These are phyloP conservation scores for Acacia pycnantha DNA, from an alignment of 331 rosid species.

Conservation along the genomic window DNA sequence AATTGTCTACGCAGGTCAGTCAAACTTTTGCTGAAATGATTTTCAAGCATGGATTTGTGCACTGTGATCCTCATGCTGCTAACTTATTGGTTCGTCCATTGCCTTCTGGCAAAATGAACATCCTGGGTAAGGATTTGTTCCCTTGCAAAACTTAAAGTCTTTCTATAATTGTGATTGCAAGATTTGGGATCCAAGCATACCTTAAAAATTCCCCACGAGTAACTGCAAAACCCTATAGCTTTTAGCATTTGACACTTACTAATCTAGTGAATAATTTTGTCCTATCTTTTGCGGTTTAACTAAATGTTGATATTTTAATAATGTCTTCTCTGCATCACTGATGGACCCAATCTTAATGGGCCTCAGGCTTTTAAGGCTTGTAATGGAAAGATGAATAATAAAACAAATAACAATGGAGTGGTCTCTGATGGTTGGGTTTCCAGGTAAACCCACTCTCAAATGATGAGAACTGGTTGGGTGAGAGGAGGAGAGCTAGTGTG, in stretches of 20 bases:
- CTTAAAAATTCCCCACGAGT: background rate
- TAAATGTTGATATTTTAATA: background rate
- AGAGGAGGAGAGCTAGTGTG: background rate
- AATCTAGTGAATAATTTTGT: background rate
- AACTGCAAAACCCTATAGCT: background rate
- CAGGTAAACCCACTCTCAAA: background rate
- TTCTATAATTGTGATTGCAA: background rate
- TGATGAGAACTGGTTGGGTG: background rate
- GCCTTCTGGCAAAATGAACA: constrained; percentile 63
- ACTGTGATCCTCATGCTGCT: constrained; percentile 97
- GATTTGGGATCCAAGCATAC: background rate
- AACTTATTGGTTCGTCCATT: constrained; percentile 85
- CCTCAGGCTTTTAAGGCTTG: background rate
- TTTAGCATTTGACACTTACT: background rate
- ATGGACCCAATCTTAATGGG: background rate
- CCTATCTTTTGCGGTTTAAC: background rate
- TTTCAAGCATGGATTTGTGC: constrained; percentile 97
- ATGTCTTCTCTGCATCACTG: background rate
- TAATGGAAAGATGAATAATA: background rate
- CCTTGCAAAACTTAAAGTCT: constrained; percentile 10
- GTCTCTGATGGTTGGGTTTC: background rate
- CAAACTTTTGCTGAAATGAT: constrained; percentile 97
- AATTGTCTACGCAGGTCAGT: constrained; percentile 64
- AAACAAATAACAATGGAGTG: background rate
- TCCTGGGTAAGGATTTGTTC: constrained; percentile 57